Evolutionary conservation across 1,284 basidiomycete species (phyloP), one percentile per base, ranked within the genome.

Genomic region (Lentinula novae-zelandiae): DNA sequence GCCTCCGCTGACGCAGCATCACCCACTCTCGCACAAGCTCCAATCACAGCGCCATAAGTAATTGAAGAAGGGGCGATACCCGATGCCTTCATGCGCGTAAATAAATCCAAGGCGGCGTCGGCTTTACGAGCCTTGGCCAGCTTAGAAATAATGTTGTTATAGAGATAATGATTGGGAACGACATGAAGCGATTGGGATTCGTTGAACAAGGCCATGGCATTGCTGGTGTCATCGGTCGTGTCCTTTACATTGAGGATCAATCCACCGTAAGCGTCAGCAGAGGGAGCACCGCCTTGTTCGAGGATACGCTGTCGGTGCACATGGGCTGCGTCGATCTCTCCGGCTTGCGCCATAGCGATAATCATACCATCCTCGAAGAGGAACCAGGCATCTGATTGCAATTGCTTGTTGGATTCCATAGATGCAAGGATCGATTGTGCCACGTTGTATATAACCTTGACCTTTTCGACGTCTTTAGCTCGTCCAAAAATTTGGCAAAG

Each of bases 121-220:
- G 94, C 93, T 75, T 96, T 96, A 67, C 95, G 84, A 0, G 96
- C 96, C 72, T 92, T 93, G 44, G 93, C 89, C 6, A 97, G 81
- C 76, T 96, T 96, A 64, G 92, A 94, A 74, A 98, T 97, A 75
- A 96, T 90, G 65, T 93, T 97, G 79, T 98, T 98, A 80, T 91
- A 98, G 40, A 98, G 82, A 76, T 90, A 98, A 56, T 90, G 82
- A 70, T 93, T 93, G 10, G 93, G 90, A 34, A 72, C 68, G 42
- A 96, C 90, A 15, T 87, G 86, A 46, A 85, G 82, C 42, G 76
- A 73, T 65, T 87, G 81, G n/a, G 88, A 82, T 74, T 98, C 95
- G 39, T 90, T 79, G 77, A 90, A 98, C 34, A 97, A 81, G 40
- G 86, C 82, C 72, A 94, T 79, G 0, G 94, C 95, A 65, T 94